Conservation (phyloP, 2,329 filamentous ascomycete genomes). For the Colletotrichum lindemuthianum region DNA sequence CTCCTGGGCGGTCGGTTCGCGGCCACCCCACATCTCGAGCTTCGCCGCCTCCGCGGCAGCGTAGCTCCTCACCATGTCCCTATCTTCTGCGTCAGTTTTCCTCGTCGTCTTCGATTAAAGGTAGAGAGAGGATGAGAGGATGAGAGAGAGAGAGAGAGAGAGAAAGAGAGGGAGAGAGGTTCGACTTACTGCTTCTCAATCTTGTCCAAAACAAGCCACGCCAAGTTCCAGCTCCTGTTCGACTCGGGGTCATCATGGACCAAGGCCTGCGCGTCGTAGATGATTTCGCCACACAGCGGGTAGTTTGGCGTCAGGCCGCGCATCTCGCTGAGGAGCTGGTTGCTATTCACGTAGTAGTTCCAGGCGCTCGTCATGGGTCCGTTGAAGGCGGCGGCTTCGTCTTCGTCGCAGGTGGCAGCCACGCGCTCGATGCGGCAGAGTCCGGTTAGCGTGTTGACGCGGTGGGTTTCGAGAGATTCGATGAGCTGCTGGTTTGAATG, state of each 20-base stretch:
- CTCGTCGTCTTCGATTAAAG: no score
- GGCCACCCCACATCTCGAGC: conserved; percentile 76
- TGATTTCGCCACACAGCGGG: conserved; percentile 71
- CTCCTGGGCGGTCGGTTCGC: conserved; percentile 64
- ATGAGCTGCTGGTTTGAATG: conserved; percentile 63
- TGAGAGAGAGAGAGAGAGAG: not conserved
- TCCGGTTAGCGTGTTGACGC: conserved; percentile 78
- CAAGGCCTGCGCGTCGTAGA: conserved; percentile 72
- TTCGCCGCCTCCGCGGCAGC: conserved; percentile 69
- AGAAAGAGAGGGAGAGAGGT: no score
- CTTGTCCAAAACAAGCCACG: conserved; percentile 76
- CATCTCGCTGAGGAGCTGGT: conserved; percentile 77
- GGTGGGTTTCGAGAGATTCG: conserved; percentile 70
- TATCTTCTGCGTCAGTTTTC: conserved; percentile 42
- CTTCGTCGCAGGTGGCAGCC: conserved; percentile 66
- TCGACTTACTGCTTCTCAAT: conserved; percentile 71
- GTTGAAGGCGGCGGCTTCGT: conserved; percentile 68
- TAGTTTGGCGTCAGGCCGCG: conserved; percentile 73
- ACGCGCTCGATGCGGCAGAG: conserved; percentile 76
- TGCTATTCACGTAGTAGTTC: conserved; percentile 76
- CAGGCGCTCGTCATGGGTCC: conserved; percentile 76
- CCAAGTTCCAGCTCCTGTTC: conserved; percentile 79
- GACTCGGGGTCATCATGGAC: conserved; percentile 73
- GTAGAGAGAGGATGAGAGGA: not conserved
- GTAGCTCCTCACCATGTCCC: conserved; percentile 69